phyloP scores from a whole-genome alignment of 495 filamentous ascomycete genomes.

The Opeltia flavorubescens region DNA sequence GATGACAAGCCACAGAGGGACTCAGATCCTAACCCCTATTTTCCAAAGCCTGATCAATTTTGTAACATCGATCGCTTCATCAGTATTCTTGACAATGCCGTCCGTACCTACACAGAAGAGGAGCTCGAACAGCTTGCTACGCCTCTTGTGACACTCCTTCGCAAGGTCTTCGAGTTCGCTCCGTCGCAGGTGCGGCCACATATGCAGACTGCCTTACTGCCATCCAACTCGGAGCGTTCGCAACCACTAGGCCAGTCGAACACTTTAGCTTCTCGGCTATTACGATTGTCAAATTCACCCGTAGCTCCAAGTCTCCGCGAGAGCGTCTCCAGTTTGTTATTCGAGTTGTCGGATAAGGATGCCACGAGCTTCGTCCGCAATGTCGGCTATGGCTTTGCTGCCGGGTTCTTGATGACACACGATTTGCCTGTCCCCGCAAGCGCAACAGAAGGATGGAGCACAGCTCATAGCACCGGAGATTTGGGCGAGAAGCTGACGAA shows the following conservation, averaged over 20 bases:
- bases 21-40: slow-evolving; percentile 36
- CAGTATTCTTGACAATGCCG: slow-evolving; percentile 55
- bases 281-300: slow-evolving; percentile 66
- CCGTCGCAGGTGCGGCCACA: slow-evolving; percentile 43
- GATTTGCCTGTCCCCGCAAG: slow-evolving; percentile 61
- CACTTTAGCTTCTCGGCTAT: slow-evolving; percentile 60
- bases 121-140: slow-evolving; percentile 54
- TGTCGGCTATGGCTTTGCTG: slow-evolving; percentile 84
- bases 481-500: slow-evolving; percentile 10
- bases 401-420: slow-evolving; percentile 73
- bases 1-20: slow-evolving; percentile 18
- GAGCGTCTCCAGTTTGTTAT: slow-evolving; percentile 66
- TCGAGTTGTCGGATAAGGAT: slow-evolving; percentile 70
- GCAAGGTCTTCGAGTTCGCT: slow-evolving; percentile 58
- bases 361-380: slow-evolving; percentile 59
- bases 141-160: slow-evolving; percentile 59
- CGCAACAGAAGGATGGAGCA: slow-evolving; percentile 40
- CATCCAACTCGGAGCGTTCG: slow-evolving; percentile 64
- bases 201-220: slow-evolving; percentile 58
- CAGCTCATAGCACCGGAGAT: slow-evolving; percentile 7
- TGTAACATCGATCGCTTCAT: slow-evolving; percentile 55
- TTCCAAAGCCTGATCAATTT: slow-evolving; percentile 49
- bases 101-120: slow-evolving; percentile 40
- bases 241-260: slow-evolving; percentile 62
- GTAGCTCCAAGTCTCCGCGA: slow-evolving; percentile 54